Base-by-base conservation (phyloP, 192 early-diverging fungal species). In the Spinellus fusiger region DNA sequence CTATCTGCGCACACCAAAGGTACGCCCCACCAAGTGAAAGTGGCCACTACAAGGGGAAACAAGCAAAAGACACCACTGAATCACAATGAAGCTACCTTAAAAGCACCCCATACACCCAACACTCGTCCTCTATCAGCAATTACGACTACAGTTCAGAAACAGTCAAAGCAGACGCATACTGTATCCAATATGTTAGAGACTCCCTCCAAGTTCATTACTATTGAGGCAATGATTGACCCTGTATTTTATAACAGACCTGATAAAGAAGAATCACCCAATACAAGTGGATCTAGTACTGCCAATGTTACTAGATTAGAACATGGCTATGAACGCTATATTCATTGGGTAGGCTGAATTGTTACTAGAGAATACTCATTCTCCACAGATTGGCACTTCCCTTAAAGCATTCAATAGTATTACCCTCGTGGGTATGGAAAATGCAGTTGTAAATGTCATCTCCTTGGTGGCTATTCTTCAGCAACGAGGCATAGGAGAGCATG, bases 241-340 rank as follows among this genome's bases (percentile, higher is more conserved):
- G 40, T 61, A 18, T 32, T 44, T 12, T 18, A 44, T n/a, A 44
- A 3, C 3, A 12, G 40, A 12, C 40, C 40, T 18, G 40, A 44
- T 3, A 44, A 5, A 44, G 40, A 44, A 44, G 18, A 18, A 18
- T 3, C 15, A 3, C 40, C 13, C 3, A 44, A 44, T 2, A 18
- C 15, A 3, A 12, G 18, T 44, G 13, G 3, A 12, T 44, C 40
- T 12, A 18, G 40, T n/a, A 12, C 40, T n/a, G 10, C 40, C 4
- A 44, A 35, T 15, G 26, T 47, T n/a, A 59, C 40, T 3, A 46
- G 49, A 26, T 48, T 48, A 13, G 59, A 61, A 20, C 59, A 61
- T 35, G 59, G 59, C n/a, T 61, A 61, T 52, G 59, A 61, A 35
- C 18, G 59, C 49, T 61, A 61, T 37, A 51, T 61, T 34, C 48